phyloP scores from a whole-genome alignment of 2,329 filamentous ascomycete species.

The Aspergillus latus region DNA sequence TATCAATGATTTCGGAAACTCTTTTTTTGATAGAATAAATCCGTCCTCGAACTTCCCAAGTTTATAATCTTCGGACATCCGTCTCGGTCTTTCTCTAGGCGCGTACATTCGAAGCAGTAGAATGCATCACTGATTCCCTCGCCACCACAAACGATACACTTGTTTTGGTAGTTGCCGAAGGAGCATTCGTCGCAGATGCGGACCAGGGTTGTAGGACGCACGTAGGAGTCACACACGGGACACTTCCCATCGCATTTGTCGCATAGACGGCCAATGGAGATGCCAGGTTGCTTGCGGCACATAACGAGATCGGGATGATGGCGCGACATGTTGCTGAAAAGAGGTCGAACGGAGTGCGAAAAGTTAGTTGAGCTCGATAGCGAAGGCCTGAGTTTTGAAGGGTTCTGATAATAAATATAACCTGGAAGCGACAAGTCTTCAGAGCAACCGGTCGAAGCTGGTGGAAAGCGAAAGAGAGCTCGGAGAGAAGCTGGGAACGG shows the following conservation, averaged over 20 bases:
- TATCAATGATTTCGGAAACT: slow-evolving; percentile 46
- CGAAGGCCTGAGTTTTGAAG: background rate
- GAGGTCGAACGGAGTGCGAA: background rate
- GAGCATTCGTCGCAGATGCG: slow-evolving; percentile 99
- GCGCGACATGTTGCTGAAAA: slow-evolving; percentile 68
- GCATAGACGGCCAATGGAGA: slow-evolving; percentile 96
- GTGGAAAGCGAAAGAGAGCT: slow-evolving; percentile 12
- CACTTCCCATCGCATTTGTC: slow-evolving; percentile 99
- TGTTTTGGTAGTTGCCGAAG: slow-evolving; percentile 99
- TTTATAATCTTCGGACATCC: slow-evolving; percentile 99
- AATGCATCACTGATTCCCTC: slow-evolving; percentile 98
- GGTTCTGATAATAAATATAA: background rate
- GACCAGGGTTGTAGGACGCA: slow-evolving; percentile 93
- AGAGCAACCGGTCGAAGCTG: slow-evolving; percentile 11
- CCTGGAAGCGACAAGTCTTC: background rate
- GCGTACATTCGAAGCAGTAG: slow-evolving; percentile 98
- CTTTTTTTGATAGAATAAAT: slow-evolving; percentile 79
- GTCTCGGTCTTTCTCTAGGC: slow-evolving; percentile 93
- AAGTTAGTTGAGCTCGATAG: background rate
- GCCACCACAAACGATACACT: slow-evolving; percentile 97
- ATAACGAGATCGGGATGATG: slow-evolving; percentile 98
- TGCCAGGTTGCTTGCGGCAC: slow-evolving; percentile 98
- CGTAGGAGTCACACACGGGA: slow-evolving; percentile 98
- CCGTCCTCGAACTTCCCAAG: slow-evolving; percentile 89
- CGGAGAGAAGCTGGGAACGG: slow-evolving; percentile 16